Evolutionary conservation across 441 rosid genomes (phyloP).

Genomic region (Manihot esculenta): DNA sequence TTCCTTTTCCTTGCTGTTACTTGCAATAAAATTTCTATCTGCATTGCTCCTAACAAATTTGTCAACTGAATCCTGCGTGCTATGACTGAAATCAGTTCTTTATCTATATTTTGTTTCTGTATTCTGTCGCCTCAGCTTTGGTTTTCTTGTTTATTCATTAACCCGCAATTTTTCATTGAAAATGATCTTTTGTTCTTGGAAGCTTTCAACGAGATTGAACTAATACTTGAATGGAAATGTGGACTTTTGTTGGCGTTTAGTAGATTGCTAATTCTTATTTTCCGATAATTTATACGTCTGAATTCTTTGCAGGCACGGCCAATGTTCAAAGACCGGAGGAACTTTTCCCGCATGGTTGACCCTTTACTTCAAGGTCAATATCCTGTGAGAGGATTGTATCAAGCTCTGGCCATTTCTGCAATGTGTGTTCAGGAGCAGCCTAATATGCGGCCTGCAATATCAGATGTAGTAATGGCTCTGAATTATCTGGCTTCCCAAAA

Average conservation of each 20-base stretch:
- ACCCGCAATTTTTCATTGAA: not conserved
- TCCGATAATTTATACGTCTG: not conserved
- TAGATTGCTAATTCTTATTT: not conserved
- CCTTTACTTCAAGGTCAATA: constrained; percentile 79
- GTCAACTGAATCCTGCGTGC: not conserved
- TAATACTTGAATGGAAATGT: too few relatives aligned
- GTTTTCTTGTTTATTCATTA: not conserved
- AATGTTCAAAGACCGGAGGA: constrained; percentile 78
- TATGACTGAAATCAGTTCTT: not conserved
- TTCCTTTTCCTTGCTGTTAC: too few relatives aligned
- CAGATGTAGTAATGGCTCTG: constrained; percentile 87
- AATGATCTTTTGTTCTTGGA: not conserved
- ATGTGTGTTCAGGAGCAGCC: constrained; percentile 97
- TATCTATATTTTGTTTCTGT: not conserved
- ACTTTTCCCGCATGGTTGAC: constrained; percentile 85
- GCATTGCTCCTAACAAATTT: too few relatives aligned
- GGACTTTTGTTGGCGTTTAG: not conserved
- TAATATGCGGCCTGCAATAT: constrained; percentile 77
- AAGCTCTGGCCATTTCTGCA: constrained; percentile 93
- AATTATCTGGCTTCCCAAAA: constrained; percentile 80
- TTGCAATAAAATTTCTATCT: too few relatives aligned
- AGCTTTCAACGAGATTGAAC: too few relatives aligned
- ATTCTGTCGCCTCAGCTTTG: not conserved
- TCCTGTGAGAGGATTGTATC: constrained; percentile 85
- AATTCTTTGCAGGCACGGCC: constrained; percentile 68